phyloP scores from a whole-genome alignment of 176 grass and related monocot species.

The Ensete glaucum region DNA sequence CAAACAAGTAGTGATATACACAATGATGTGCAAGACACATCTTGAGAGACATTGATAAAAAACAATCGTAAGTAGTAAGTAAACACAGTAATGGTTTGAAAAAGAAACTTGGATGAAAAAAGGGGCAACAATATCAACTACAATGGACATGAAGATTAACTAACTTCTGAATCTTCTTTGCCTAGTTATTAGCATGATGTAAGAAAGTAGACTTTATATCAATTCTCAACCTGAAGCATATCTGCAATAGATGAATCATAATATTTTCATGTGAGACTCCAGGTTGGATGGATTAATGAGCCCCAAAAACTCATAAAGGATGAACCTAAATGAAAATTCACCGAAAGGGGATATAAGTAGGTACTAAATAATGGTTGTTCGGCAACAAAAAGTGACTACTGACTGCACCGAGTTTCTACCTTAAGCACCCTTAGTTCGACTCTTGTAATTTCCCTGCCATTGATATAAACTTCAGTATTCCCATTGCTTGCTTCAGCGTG shows the following conservation, averaged over 20 bases:
- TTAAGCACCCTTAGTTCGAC: constrained; percentile 58
- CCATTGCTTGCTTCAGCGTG: constrained; percentile 69
- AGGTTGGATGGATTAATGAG: too few relatives aligned
- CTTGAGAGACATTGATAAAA: too few relatives aligned
- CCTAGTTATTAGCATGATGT: background rate
- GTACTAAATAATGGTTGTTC: too few relatives aligned
- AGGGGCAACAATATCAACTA: background rate
- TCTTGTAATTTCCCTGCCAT: constrained; percentile 90
- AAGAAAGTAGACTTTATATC: too few relatives aligned
- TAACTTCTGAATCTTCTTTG: background rate
- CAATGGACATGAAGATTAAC: background rate
- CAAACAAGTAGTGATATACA: too few relatives aligned
- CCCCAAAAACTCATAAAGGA: too few relatives aligned
- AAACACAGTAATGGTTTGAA: background rate
- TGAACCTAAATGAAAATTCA: too few relatives aligned
- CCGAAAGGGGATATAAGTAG: background rate
- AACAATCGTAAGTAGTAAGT: background rate
- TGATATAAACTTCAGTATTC: constrained; percentile 75
- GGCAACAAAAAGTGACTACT: background rate
- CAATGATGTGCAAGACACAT: too few relatives aligned
- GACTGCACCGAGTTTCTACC: constrained; percentile 23
- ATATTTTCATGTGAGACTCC: background rate
- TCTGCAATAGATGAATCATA: too few relatives aligned
- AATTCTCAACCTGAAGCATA: too few relatives aligned
- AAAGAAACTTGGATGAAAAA: background rate